Evolutionary conservation across 2,329 filamentous ascomycete genomes (phyloP).

Genomic region (Geosmithia morbida): DNA sequence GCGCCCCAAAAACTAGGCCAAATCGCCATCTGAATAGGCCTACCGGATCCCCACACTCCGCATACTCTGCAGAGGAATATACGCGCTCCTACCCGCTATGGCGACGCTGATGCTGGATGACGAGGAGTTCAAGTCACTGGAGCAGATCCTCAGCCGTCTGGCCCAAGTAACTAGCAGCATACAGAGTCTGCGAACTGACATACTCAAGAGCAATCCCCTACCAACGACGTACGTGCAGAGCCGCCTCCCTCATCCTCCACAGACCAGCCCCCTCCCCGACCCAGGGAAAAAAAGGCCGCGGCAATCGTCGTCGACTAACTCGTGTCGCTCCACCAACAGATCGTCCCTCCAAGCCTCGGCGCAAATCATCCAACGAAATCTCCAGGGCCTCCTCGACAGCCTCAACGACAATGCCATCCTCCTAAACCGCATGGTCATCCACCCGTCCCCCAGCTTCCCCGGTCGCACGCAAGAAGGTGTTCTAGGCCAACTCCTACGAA

Average conservation of each 20-base stretch:
- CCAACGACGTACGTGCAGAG: conserved; percentile 41
- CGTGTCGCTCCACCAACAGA: conserved; percentile 26
- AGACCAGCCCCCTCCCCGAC: too few species aligned
- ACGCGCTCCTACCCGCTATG: conserved; percentile 11
- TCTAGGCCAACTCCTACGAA: conserved; percentile 58
- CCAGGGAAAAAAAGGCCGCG: too few species aligned
- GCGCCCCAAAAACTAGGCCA: too few species aligned
- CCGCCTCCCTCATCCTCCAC: too few species aligned
- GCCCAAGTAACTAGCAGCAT: conserved; percentile 56
- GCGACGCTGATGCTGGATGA: conserved; percentile 33
- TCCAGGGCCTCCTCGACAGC: conserved; percentile 50
- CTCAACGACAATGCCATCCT: conserved; percentile 51
- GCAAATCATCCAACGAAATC: conserved; percentile 56
- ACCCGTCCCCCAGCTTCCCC: conserved; percentile 63
- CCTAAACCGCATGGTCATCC: conserved; percentile 56
- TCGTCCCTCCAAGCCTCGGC: conserved; percentile 59
- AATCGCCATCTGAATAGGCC: too few species aligned
- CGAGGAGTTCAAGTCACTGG: conserved; percentile 53
- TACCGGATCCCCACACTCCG: too few species aligned
- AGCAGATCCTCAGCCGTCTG: conserved; percentile 55
- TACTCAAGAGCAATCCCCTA: conserved; percentile 49
- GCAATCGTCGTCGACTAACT: background rate
- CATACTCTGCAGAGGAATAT: too few species aligned
- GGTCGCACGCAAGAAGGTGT: conserved; percentile 52
- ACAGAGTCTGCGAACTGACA: conserved; percentile 44